Percentiles rank a stretch among this genome's conserved stretches.
Evolutionary conservation across 257 asterid genomes (phyloP).

Genomic region (Buddleja alternifolia): DNA sequence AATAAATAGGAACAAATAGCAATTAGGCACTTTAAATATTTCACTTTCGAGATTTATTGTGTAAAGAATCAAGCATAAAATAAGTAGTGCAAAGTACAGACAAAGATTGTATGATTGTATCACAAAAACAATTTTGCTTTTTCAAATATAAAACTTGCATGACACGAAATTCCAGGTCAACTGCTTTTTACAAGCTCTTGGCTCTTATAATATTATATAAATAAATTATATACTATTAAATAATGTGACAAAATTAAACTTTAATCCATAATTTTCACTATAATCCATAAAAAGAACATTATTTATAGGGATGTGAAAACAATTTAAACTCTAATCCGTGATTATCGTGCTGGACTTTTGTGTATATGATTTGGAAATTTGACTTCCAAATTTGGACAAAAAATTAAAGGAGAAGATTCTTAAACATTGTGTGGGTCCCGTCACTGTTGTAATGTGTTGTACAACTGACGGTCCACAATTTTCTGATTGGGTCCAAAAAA

Average conservation of each 20-base stretch:
- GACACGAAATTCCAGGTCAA: constrained; percentile 19
- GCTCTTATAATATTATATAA: neutral
- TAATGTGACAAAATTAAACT: constrained; percentile 12
- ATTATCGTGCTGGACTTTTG: constrained; percentile 22
- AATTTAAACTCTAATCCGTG: constrained; percentile 34
- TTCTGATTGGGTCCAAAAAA: neutral
- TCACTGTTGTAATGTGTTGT: neutral
- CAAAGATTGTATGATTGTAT: neutral
- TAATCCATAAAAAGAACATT: neutral
- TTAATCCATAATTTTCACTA: neutral
- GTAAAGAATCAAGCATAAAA: neutral
- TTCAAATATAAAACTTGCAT: neutral
- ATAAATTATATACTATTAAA: neutral
- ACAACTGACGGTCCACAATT: constrained; percentile 17
- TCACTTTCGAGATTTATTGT: neutral
- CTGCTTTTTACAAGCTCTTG: neutral
- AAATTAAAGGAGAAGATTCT: neutral
- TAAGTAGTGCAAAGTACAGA: neutral
- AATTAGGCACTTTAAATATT: too few species aligned
- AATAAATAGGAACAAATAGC: too few species aligned
- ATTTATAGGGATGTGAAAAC: constrained; percentile 35
- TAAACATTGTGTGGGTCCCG: constrained; percentile 11
- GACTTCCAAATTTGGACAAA: neutral
- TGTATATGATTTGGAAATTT: neutral
- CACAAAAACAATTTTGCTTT: neutral